Evolutionary conservation across 2,329 filamentous ascomycete species (phyloP).

Genomic region (Huntiella bhutanensis): DNA sequence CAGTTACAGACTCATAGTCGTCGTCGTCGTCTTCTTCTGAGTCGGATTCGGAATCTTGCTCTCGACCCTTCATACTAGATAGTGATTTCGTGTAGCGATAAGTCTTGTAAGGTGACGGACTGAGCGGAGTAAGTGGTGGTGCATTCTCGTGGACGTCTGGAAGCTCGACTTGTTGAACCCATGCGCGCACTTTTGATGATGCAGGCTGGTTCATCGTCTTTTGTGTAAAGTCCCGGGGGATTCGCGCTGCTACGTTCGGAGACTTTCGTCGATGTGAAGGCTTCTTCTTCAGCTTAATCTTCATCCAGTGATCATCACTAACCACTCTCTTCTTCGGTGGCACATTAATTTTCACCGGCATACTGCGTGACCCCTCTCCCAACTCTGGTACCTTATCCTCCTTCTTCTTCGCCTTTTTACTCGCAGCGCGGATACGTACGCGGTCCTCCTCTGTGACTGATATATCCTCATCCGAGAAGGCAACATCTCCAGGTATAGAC

Average conservation of each 20-base stretch:
- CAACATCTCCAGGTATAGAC: constrained; percentile 42
- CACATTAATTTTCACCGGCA: constrained; percentile 21
- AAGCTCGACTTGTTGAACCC: constrained; percentile 37
- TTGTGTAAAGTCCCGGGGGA: constrained; percentile 41
- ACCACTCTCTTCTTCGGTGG: constrained; percentile 82
- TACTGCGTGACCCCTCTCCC: constrained; percentile 11
- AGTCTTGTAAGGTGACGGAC: constrained; percentile 2
- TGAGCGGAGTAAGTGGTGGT: constrained; percentile 4
- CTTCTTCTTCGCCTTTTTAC: constrained; percentile 13
- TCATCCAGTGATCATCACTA: constrained; percentile 81
- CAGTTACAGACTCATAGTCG: constrained; percentile 2
- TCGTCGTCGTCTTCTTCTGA: neutral
- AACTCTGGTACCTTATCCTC: neutral
- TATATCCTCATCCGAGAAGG: constrained; percentile 38
- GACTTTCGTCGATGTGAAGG: constrained; percentile 18
- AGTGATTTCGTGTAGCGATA: constrained; percentile 9
- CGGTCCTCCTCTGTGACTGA: constrained; percentile 44
- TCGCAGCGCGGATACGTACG: constrained; percentile 34
- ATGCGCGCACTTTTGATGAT: constrained; percentile 41
- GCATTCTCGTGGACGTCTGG: constrained; percentile 19
- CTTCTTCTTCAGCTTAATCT: constrained; percentile 33
- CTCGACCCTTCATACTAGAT: constrained; percentile 6
- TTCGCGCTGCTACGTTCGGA: constrained; percentile 15
- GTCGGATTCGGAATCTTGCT: constrained; percentile 2
- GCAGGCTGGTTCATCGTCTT: constrained; percentile 35